Conservation (phyloP, 1,284 basidiomycete species). For the Ceratobasidium theobromae region DNA sequence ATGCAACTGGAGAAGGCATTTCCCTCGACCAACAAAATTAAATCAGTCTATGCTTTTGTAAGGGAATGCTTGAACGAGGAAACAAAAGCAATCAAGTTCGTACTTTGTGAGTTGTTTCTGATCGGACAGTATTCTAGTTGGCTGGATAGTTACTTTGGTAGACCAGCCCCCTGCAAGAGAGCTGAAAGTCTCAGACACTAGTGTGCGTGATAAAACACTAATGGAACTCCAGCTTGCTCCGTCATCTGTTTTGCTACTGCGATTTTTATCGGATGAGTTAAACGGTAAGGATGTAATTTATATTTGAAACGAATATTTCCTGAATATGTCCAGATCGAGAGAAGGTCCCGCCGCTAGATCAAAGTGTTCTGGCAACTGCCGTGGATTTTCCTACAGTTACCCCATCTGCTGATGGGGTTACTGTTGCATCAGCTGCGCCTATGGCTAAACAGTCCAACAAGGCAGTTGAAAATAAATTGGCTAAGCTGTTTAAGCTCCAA, state of each 20-base stretch:
- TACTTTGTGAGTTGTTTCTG: conserved; percentile 64
- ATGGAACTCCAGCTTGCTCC: conserved; percentile 75
- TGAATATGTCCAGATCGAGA: not conserved
- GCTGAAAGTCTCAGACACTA: conserved; percentile 72
- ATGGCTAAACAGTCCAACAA: not conserved
- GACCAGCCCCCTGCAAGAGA: conserved; percentile 84
- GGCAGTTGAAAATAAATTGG: conserved; percentile 18
- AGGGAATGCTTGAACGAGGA: conserved; percentile 69
- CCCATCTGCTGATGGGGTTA: not conserved
- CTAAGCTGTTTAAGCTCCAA: conserved; percentile 17
- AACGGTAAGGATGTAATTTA: conserved; percentile 57
- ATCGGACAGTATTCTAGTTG: not conserved
- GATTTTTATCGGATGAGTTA: conserved; percentile 69
- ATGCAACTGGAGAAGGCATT: conserved; percentile 81
- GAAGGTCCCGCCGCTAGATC: conserved; percentile 11
- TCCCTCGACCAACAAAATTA: conserved; percentile 72
- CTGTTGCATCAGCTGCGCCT: not conserved
- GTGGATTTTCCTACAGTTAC: not conserved
- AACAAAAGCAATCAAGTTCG: conserved; percentile 71
- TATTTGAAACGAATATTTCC: not conserved
- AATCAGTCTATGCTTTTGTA: conserved; percentile 80
- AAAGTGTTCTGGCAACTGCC: not conserved
- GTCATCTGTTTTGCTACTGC: conserved; percentile 71
- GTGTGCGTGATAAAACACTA: conserved; percentile 65
- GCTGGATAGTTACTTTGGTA: conserved; percentile 40